phyloP scores from a whole-genome alignment of 2,329 filamentous ascomycete species.

The Myriosclerotinia curreyana region DNA sequence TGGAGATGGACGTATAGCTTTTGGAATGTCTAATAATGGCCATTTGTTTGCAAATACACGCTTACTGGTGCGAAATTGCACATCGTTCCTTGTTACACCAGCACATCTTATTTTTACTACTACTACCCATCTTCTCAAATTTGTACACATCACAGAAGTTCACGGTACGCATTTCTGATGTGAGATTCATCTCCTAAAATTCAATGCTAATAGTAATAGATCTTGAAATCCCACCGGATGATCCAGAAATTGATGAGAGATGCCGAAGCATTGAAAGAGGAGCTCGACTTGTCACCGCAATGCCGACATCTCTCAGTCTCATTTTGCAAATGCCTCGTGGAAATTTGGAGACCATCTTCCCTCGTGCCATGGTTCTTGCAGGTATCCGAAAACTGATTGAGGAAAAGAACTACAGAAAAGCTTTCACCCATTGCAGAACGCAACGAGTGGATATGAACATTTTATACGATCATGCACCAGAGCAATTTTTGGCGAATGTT shows the following conservation, averaged over 20 bases:
- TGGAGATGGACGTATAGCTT: constrained; percentile 34
- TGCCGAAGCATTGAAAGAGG: constrained; percentile 91
- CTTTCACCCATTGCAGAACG: constrained; percentile 83
- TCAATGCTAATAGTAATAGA: constrained; percentile 47
- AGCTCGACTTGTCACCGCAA: constrained; percentile 79
- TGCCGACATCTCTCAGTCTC: constrained; percentile 81
- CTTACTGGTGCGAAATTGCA: constrained; percentile 79
- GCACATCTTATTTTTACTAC: constrained; percentile 90
- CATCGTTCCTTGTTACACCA: constrained; percentile 79
- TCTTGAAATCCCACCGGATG: constrained; percentile 79
- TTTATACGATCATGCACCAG: constrained; percentile 85
- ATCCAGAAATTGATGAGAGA: constrained; percentile 87
- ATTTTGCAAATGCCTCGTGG: constrained; percentile 94
- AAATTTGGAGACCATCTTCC: constrained; percentile 93
- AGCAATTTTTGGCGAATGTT: constrained; percentile 77
- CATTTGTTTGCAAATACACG: constrained; percentile 74
- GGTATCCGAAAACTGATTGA: constrained; percentile 82
- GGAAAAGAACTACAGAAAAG: constrained; percentile 73
- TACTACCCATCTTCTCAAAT: constrained; percentile 88
- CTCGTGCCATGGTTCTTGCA: constrained; percentile 85
- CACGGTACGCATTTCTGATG: constrained; percentile 52
- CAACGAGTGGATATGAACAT: constrained; percentile 99
- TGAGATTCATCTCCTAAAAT: neutral
- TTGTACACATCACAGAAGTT: constrained; percentile 71
- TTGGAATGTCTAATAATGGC: constrained; percentile 71